A percentile compares a stretch with the other conserved stretches of the same genome.
Conservation (phyloP, 2,329 filamentous ascomycete genomes). For the Pezicula neosporulosa region DNA sequence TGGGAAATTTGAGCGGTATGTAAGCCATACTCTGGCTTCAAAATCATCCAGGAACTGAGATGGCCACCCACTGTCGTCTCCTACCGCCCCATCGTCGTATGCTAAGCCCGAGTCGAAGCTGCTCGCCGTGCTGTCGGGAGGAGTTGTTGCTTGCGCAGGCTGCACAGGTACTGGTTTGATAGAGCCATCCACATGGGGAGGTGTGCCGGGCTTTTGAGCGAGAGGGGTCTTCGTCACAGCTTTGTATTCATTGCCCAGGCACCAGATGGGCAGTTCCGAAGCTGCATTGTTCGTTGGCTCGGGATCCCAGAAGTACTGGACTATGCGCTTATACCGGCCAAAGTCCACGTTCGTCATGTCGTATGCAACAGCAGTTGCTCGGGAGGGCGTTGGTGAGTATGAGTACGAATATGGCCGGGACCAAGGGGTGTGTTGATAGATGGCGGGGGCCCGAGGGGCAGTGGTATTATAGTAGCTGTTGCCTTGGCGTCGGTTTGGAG, state of each 20-base stretch:
- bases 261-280: constrained; percentile 75
- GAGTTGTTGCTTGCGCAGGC: constrained; percentile 17
- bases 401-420: not conserved
- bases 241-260: constrained; percentile 62
- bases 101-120: constrained; percentile 23
- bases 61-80: constrained; percentile 66
- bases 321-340: constrained; percentile 74
- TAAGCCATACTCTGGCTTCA: constrained; percentile 93
- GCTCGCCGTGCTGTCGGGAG: constrained; percentile 27
- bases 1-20: constrained; percentile 84
- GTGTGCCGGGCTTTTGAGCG: constrained; percentile 7
- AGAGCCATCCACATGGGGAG: constrained; percentile 10
- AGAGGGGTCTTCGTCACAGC: constrained; percentile 8
- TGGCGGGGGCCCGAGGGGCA: not conserved
- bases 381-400: not conserved
- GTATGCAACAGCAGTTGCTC: not conserved
- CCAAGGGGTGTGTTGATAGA: not conserved
- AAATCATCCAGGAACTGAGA: constrained; percentile 85
- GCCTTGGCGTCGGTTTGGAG: too few relatives aligned
- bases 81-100: constrained; percentile 19
- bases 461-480: too few relatives aligned
- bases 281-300: constrained; percentile 75
- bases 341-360: constrained; percentile 66
- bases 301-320: constrained; percentile 91
- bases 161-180: constrained; percentile 3